These are phyloP conservation scores for Colletotrichum lentis DNA, from an alignment of 2,329 filamentous ascomycete species.

Conservation along the genomic window DNA sequence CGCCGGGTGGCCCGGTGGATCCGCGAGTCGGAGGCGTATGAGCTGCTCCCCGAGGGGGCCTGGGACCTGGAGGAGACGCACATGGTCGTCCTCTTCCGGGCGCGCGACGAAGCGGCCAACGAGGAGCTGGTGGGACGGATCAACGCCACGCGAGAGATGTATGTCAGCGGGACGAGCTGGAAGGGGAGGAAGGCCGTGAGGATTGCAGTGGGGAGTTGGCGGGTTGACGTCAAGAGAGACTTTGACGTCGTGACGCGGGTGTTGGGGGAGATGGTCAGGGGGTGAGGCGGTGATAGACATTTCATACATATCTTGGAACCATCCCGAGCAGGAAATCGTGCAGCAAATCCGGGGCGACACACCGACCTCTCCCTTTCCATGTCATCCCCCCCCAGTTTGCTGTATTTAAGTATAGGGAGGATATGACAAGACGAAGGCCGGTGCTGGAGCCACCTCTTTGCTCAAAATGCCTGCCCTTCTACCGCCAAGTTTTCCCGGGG, in stretches of 20 bases:
- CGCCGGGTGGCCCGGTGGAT: constrained; percentile 73
- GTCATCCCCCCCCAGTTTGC: too few relatives aligned
- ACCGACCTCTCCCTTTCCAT: too few relatives aligned
- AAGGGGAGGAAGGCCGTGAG: constrained; percentile 75
- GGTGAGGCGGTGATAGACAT: neutral
- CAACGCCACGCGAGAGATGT: constrained; percentile 77
- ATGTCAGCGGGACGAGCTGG: constrained; percentile 85
- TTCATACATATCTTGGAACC: too few relatives aligned
- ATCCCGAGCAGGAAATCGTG: too few relatives aligned
- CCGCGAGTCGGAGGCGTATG: constrained; percentile 67
- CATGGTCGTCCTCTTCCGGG: constrained; percentile 76
- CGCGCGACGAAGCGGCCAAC: constrained; percentile 71
- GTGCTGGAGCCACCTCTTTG: too few relatives aligned
- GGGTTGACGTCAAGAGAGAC: constrained; percentile 74
- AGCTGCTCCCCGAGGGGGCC: constrained; percentile 66
- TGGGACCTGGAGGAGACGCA: constrained; percentile 62
- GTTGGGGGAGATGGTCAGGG: constrained; percentile 59
- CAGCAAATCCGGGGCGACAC: too few relatives aligned
- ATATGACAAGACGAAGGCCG: too few relatives aligned
- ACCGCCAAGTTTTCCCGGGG: too few relatives aligned
- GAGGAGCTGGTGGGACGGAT: constrained; percentile 72
- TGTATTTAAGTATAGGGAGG: too few relatives aligned
- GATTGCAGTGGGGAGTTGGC: constrained; percentile 89
- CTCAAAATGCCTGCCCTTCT: too few relatives aligned
- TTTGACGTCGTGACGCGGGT: constrained; percentile 70